Conservation (phyloP, 2,329 filamentous ascomycete genomes). For the Ophiobolus disseminans region DNA sequence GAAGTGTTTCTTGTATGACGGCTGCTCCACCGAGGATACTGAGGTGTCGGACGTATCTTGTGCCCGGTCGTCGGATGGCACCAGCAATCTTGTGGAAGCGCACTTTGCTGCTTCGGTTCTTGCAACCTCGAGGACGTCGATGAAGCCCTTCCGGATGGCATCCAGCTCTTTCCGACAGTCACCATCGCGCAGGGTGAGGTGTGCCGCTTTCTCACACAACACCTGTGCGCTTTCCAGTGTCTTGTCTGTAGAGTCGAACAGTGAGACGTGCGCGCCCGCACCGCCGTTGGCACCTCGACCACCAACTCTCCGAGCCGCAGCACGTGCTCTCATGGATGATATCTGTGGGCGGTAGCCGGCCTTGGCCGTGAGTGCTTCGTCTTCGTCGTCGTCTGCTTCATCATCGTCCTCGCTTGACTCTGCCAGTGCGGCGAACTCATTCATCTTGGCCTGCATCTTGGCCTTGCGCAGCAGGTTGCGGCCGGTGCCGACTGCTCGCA, state of each 20-base stretch:
- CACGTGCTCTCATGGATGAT: slow-evolving; percentile 39
- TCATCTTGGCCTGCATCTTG: slow-evolving; percentile 81
- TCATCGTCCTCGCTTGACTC: slow-evolving; percentile 36
- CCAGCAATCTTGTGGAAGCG: slow-evolving; percentile 22
- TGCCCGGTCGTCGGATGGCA: slow-evolving; percentile 14
- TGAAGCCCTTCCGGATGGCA: slow-evolving; percentile 71
- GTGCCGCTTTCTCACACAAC: slow-evolving; percentile 84
- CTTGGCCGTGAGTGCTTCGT: slow-evolving; percentile 39
- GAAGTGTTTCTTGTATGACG: slow-evolving; percentile 22
- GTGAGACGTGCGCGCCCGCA: slow-evolving; percentile 26
- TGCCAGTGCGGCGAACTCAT: slow-evolving; percentile 50
- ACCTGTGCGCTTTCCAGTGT: slow-evolving; percentile 79
- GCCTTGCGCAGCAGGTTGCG: slow-evolving; percentile 86
- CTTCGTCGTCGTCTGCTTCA: slow-evolving; percentile 29
- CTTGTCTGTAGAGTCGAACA: slow-evolving; percentile 74
- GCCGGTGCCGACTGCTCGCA: slow-evolving; percentile 79
- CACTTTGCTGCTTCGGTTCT: slow-evolving; percentile 48
- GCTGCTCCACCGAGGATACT: slow-evolving; percentile 21
- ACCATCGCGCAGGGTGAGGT: slow-evolving; percentile 87
- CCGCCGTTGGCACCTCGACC: slow-evolving; percentile 12
- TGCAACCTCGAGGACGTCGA: slow-evolving; percentile 67
- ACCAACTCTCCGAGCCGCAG: slow-evolving; percentile 21
- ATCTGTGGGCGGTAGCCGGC: slow-evolving; percentile 47
- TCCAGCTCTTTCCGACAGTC: slow-evolving; percentile 80
- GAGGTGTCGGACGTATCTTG: slow-evolving; percentile 27